A percentile compares a stretch with the other conserved stretches of the same genome.
phyloP scores from a whole-genome alignment of 371 early-diverging fungal species.

The Rhizoclosmatium hyalinum region DNA sequence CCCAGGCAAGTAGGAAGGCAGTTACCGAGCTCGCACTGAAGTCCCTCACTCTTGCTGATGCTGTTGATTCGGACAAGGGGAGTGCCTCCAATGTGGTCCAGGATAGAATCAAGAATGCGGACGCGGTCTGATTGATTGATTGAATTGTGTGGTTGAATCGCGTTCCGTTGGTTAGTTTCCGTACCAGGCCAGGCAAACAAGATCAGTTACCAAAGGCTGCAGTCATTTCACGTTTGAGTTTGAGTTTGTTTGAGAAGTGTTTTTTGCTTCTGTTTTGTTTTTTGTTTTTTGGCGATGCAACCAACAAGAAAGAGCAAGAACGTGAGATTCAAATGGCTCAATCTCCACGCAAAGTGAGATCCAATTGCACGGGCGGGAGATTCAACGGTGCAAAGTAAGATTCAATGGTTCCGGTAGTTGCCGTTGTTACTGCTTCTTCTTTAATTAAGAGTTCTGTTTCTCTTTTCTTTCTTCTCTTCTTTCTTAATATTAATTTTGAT shows the following conservation, averaged over 20 bases:
- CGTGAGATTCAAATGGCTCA: neutral
- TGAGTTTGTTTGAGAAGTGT: no score
- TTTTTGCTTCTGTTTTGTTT: neutral
- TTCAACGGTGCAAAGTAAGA: neutral
- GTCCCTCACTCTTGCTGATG: slow-evolving; percentile 82
- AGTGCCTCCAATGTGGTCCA: slow-evolving; percentile 96
- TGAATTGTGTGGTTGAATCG: no score
- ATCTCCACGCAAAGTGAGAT: neutral
- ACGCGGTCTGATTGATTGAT: slow-evolving; percentile 29
- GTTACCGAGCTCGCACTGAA: slow-evolving; percentile 88
- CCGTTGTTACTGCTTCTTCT: neutral
- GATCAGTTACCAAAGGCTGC: no score
- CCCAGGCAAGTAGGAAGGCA: slow-evolving; percentile 17
- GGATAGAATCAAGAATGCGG: slow-evolving; percentile 66
- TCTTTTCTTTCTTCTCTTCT: neutral
- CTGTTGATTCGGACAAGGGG: slow-evolving; percentile 90
- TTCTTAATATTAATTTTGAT: neutral
- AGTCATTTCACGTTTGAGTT: no score
- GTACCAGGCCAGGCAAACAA: no score
- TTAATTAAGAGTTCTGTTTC: neutral
- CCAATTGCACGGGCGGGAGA: neutral
- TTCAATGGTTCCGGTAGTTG: neutral
- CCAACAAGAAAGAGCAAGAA: neutral
- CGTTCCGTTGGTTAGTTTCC: no score
- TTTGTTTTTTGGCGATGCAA: neutral